Evolutionary conservation across 768 basidiomycete species (phyloP), one percentile per base, ranked within the genome.

Genomic region (Termitomyces sp.): DNA sequence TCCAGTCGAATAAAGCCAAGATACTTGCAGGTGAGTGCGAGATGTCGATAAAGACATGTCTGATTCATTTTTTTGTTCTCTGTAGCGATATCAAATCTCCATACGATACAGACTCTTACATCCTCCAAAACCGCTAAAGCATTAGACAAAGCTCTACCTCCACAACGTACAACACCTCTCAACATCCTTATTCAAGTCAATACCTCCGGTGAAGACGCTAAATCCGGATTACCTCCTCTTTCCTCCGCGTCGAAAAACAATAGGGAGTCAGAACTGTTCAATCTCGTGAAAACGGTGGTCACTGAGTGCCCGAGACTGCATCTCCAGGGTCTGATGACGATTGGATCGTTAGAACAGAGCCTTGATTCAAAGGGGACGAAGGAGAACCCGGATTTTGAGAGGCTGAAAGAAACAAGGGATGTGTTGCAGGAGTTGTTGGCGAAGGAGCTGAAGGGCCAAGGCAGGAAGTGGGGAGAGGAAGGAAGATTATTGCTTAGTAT

Each of bases 1-100:
- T 98, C 20, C 94, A 98, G 68, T 91, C 90, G 13, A 98, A 98
- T 72, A 98, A 98, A 71, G 85, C 88, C 31, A 98, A 95, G 72
- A 74, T 76, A n/a, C 81, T 96, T 16, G 92, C 94, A 32, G 74
- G 95, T 94, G 78, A 66, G 68, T 65, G 13, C 12, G 13, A 31
- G 22, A 26, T 12, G 26, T 24, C 5, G 29, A 27, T 46, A 9
- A 27, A n/a, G 12, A 27, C 18, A 7, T 18, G 18, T 41, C 5
- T 27, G 27, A 46, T 24, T 31, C 12, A 0, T 26, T 47, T 14
- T 29, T 31, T 46, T 22, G n/a, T 22, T 31, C 10, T 5, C 39
- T 9, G 20, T 64, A 97, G 94, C 82, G 24, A 89, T 97, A 61
- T 89, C 92, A 5, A 98, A 97, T 71, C 79, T 99, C 4, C 84